Conservation (phyloP, 2,329 filamentous ascomycete genomes). For the Tolypocladium tundrense region DNA sequence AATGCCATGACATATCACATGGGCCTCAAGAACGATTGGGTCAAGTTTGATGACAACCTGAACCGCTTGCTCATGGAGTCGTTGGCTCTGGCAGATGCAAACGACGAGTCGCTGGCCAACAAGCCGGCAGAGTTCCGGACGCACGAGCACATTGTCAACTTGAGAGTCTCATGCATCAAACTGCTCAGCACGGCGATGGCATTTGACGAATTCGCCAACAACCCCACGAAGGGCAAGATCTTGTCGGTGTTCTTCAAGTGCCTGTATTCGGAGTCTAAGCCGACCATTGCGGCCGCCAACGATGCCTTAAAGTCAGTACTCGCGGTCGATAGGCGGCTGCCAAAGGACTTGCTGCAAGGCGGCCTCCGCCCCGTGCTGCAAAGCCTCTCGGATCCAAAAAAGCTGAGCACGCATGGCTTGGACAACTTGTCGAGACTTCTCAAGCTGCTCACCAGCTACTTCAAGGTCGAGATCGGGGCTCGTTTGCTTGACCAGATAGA, state of each 20-base stretch:
- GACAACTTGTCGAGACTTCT: slow-evolving; percentile 85
- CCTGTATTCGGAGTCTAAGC: slow-evolving; percentile 82
- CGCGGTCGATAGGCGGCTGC: slow-evolving; percentile 78
- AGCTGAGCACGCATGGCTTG: slow-evolving; percentile 77
- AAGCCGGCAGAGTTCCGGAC: slow-evolving; percentile 91
- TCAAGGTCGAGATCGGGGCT: slow-evolving; percentile 95
- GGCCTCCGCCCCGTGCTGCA: slow-evolving; percentile 91
- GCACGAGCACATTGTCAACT: slow-evolving; percentile 84
- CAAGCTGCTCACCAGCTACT: slow-evolving; percentile 91
- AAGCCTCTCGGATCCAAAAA: slow-evolving; percentile 88
- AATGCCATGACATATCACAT: slow-evolving; percentile 96
- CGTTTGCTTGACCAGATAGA: slow-evolving; percentile 91
- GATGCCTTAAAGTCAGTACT: slow-evolving; percentile 81
- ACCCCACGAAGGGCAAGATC: slow-evolving; percentile 56
- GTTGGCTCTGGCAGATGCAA: slow-evolving; percentile 84
- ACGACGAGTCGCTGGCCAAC: slow-evolving; percentile 83
- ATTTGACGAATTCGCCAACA: slow-evolving; percentile 82
- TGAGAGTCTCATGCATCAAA: slow-evolving; percentile 87
- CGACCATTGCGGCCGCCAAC: slow-evolving; percentile 90
- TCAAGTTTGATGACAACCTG: slow-evolving; percentile 84
- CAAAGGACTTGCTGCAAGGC: slow-evolving; percentile 90
- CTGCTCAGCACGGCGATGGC: slow-evolving; percentile 88
- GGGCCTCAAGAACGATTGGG: slow-evolving; percentile 76
- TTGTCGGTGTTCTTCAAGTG: slow-evolving; percentile 98
- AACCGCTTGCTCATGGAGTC: slow-evolving; percentile 90